Base-by-base conservation (phyloP, 2,329 filamentous ascomycete species). In the Raffaelea deltoideospora region DNA sequence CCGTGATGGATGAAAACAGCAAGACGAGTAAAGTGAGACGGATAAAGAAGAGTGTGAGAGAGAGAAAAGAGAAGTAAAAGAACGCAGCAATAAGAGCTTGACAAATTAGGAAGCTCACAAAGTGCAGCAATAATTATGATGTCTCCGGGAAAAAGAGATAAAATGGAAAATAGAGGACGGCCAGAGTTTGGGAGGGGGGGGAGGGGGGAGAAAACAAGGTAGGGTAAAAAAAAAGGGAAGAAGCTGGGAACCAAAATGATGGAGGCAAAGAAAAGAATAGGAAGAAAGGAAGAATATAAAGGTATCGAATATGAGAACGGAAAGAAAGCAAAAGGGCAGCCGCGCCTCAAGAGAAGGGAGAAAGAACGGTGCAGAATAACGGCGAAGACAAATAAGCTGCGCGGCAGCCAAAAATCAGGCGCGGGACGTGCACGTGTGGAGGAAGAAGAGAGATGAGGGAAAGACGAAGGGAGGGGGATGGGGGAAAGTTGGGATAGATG, bases 71-170 rank as follows among this genome's bases (percentile, higher is more conserved):
- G 20, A 24, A 8, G 9, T 17, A 18, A 15, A 30, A 21, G 13
- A 20, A 19, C 14, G 19, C 4, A 27, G 18, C 9, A 28, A 28
- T n/a, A 9, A 18, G 19, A 18, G 33, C 33, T 30, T 19, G 37
- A 33, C 37, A 39, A 36, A 33, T 24, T 29, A 18, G 24, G 20
- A 30, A 32, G 37, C 29, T 36, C 23, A 26, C 8, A 26, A 26
- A 26, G 23, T 8, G 8, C 8, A 30, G n/a, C 10, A 30, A 30
- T 14, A 30, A n/a, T 8, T 31, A 19, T 31, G 8, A 18, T 5
- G 30, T 31, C 17, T 31, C 24, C 33, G 27, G 37, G 31, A 35
- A 27, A 39, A 32, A 28, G 20, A 29, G 21, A 35, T 32, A 35
- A 32, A n/a, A n/a, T n/a, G n/a, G n/a, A n/a, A n/a, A n/a, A n/a